phyloP scores from a whole-genome alignment of 1,284 basidiomycete species.

The Boletus sp. region DNA sequence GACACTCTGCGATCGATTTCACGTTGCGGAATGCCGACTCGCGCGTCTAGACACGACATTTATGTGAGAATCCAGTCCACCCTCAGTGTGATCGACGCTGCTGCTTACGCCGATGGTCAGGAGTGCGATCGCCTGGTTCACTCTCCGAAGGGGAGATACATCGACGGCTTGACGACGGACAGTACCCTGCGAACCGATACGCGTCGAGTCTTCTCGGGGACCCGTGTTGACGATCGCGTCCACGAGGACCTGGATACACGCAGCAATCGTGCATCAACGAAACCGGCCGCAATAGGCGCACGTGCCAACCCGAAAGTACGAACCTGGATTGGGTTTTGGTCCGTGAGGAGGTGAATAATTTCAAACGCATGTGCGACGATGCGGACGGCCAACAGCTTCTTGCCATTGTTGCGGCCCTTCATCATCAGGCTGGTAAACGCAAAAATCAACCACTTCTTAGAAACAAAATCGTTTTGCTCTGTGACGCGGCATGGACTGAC shows the following conservation, averaged over 20 bases:
- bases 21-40: slow-evolving; percentile 99
- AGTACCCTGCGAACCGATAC: slow-evolving; percentile 99
- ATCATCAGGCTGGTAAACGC: slow-evolving; percentile 82
- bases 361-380: slow-evolving; percentile 99
- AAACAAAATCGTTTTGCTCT: not conserved
- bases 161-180: slow-evolving; percentile 99
- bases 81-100: not conserved
- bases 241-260: slow-evolving; percentile 68
- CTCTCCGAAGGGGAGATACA: slow-evolving; percentile 96
- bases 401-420: slow-evolving; percentile 99
- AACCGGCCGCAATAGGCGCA: not conserved
- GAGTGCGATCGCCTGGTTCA: slow-evolving; percentile 96
- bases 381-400: slow-evolving; percentile 98
- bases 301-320: slow-evolving; percentile 21
- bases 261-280: not conserved
- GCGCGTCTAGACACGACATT: slow-evolving; percentile 63
- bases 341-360: slow-evolving; percentile 99
- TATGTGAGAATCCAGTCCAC: not conserved
- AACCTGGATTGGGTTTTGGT: slow-evolving; percentile 99
- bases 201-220: slow-evolving; percentile 99
- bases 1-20: slow-evolving; percentile 97
- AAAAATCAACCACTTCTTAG: slow-evolving; percentile 4
- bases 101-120: slow-evolving; percentile 88
- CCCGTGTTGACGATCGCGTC: slow-evolving; percentile 99
- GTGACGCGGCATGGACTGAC: slow-evolving; percentile 43